Evolutionary conservation across 1,139 yeast species (phyloP), one percentile per base, ranked within the genome.

Genomic region (Barnettozyma hawaiiensis): DNA sequence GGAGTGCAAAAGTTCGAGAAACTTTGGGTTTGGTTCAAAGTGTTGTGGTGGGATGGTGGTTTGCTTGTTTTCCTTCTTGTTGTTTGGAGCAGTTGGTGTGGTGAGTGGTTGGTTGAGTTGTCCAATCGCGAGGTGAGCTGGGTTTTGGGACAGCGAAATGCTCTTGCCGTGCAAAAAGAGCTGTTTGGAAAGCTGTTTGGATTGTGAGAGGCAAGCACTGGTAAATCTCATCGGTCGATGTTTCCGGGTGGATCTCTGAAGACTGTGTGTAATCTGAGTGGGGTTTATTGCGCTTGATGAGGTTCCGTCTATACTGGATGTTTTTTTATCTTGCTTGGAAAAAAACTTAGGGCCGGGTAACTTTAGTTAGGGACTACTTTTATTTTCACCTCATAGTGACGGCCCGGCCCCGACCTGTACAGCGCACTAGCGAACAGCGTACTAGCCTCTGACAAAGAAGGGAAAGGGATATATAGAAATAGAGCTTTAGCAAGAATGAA

Each of bases 61-160:
- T 21, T 40, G 5, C 19, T 37, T 21, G 12, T 39, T n/a, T n/a
- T n/a, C n/a, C n/a, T n/a, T 23, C 8, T 26, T 15, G 18, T 26
- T 35, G 6, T 46, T 15, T 11, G 41, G 29, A n/a, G n/a, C n/a
- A n/a, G n/a, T n/a, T 11, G 55, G 48, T 18, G 31, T 5, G n/a
- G 31, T 34, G 14, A 19, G 15, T 8, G 29, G 35, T 18, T 29
- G 20, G 22, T 53, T 40, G 9, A 65, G 62, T 15, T 54, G 41
- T 1, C 67, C 67, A 14, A 66, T 47, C 6, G 60, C 57, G 4
- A 54, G 26, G 1, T 62, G 58, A 0, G 55, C 29, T 1, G 77
- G 69, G 38, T 65, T 54, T 22, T 61, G 47, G 0, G 70, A 65
- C 41, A 71, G 64, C 4, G 73, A 64, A 2, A 31, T 1, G 31